Base-by-base conservation (phyloP, 345 rosid genomes). In the Pugionium cornutum region DNA sequence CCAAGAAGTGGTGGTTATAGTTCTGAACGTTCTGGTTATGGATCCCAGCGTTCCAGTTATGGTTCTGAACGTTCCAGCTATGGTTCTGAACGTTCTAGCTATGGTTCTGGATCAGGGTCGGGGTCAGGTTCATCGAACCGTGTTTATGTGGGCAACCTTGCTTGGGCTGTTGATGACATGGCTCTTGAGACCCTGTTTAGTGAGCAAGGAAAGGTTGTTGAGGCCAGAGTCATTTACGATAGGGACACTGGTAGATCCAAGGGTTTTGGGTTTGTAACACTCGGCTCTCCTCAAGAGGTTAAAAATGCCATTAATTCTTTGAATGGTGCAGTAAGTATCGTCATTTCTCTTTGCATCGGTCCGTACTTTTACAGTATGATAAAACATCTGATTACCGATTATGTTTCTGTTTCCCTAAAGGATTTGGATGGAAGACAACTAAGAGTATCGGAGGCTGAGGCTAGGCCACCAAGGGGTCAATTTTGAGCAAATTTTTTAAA, bases 191-290 rank as follows among this genome's bases (percentile, higher is more conserved):
- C 55, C 74, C 59, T 94, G 86, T 94, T 90, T 66, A 83, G 86
- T 37, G 95, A 84, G 77, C 88, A 85, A 66, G 95, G 99, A 7
- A 83, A 81, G 59, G 96, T 94, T 58, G 73, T 83, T 62, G 99
- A 94, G 41, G 99, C 97, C 26, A 94, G 58, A 9, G 99, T 95
- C 25, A 86, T 95, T 30, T 95, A 87, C 76, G 99, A 95, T 73
- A 75, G 97, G 81, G 96, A 90, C 60, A 90, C 81, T 62, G 97
- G 99, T 65, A 78, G 99, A 73, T 95, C 99, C 48, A 87, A 92
- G 84, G 97, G 99, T 70, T 95, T 90, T 30, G 99, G 99, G 55
- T 95, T 95, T 77, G 97, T 95, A 49, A 85, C 95, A 7, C 92
- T 83, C 69, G 79, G 83, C 60, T 86, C 96, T 49, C 64, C 96